Evolutionary conservation across 768 basidiomycete species (phyloP).

Genomic region (Rhizopogon sp.): DNA sequence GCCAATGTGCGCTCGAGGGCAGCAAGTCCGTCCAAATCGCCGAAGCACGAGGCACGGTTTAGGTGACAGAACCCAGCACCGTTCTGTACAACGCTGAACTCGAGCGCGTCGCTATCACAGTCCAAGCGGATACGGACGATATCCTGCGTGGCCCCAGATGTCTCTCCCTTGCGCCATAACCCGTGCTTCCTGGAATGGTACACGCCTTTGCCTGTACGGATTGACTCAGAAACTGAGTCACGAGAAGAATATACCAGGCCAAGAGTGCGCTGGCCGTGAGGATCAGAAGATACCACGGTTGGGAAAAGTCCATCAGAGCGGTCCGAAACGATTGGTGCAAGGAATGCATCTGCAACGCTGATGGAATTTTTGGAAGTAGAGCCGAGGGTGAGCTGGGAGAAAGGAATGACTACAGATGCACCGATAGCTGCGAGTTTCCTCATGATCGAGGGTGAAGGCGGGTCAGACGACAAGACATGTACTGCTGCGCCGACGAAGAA

Average conservation of each 20-base stretch:
- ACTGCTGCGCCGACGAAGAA: conserved; percentile 66
- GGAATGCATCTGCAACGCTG: conserved; percentile 81
- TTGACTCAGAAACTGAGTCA: conserved; percentile 82
- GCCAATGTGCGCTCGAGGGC: conserved; percentile 77
- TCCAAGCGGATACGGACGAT: conserved; percentile 79
- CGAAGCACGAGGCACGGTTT: conserved; percentile 84
- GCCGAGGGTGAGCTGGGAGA: conserved; percentile 59
- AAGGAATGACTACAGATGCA: conserved; percentile 67
- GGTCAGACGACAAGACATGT: conserved; percentile 50
- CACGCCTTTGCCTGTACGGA: conserved; percentile 83
- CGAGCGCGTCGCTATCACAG: conserved; percentile 90
- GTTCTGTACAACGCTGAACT: conserved; percentile 86
- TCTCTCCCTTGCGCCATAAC: conserved; percentile 95
- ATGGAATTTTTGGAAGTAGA: conserved; percentile 52
- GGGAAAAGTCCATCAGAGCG: conserved; percentile 90
- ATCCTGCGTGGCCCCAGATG: conserved; percentile 89
- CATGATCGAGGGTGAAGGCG: conserved; percentile 57
- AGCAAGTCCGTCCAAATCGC: conserved; percentile 69
- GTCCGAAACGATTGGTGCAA: conserved; percentile 78
- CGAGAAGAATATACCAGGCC: conserved; percentile 94
- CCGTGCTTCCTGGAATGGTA: conserved; percentile 97
- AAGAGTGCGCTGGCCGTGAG: conserved; percentile 66
- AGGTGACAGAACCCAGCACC: conserved; percentile 95
- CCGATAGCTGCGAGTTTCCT: conserved; percentile 53
- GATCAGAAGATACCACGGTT: conserved; percentile 75